Conservation (phyloP, 305 asterid genomes). For the Rubia occidens region DNA sequence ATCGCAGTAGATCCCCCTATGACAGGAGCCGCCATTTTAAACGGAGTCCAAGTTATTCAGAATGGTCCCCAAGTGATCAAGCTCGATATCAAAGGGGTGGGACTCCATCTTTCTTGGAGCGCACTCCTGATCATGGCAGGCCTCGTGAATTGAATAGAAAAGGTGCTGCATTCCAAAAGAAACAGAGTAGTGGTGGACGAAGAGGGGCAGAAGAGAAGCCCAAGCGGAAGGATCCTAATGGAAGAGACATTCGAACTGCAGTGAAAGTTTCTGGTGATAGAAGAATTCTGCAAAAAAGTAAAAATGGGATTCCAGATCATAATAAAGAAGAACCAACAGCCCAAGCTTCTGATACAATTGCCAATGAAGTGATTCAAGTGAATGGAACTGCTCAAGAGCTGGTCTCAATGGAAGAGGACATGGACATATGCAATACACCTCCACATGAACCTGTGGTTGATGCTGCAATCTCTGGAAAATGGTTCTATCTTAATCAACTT, state of each 20-base stretch:
- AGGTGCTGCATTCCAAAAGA: constrained; percentile 50
- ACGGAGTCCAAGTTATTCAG: constrained; percentile 35
- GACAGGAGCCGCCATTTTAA: constrained; percentile 29
- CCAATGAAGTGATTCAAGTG: constrained; percentile 44
- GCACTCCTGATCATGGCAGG: constrained; percentile 57
- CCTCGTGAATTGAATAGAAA: constrained; percentile 43
- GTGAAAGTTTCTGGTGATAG: constrained; percentile 45
- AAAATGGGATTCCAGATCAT: constrained; percentile 24
- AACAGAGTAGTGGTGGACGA: constrained; percentile 35
- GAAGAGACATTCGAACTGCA: constrained; percentile 34
- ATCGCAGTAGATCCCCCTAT: constrained; percentile 41
- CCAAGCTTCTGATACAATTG: constrained; percentile 32
- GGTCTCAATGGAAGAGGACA: constrained; percentile 97
- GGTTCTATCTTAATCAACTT: constrained; percentile 75
- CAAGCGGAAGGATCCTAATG: constrained; percentile 38
- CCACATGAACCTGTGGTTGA: constrained; percentile 64
- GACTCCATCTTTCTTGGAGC: constrained; percentile 49
- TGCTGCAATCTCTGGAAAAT: constrained; percentile 62
- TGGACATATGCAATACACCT: constrained; percentile 97
- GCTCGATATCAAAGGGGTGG: constrained; percentile 47
- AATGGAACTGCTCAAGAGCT: constrained; percentile 56
- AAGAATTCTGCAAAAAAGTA: constrained; percentile 36
- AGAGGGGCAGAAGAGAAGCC: constrained; percentile 60
- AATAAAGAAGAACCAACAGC: constrained; percentile 33
- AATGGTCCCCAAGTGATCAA: constrained; percentile 35